Percentiles rank a stretch among this genome's conserved stretches.
phyloP scores from a whole-genome alignment of 2,329 filamentous ascomycete genomes.

The Trichoderma koningiopsis region DNA sequence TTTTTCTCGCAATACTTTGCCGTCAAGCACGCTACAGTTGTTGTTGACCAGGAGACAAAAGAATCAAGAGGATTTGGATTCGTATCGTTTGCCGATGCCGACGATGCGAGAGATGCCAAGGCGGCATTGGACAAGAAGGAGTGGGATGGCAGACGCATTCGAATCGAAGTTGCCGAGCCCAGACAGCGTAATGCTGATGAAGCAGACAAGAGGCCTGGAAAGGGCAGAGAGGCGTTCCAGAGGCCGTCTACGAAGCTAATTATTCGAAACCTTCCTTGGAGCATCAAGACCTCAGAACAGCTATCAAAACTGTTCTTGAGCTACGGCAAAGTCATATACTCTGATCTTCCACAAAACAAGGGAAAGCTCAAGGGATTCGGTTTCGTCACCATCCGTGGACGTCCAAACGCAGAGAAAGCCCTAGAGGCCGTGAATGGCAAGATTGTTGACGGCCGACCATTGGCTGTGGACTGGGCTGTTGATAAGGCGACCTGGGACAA shows the following conservation, averaged over 20 bases:
- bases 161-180: conserved; percentile 84
- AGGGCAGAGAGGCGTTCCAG: conserved; percentile 53
- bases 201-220: conserved; percentile 52
- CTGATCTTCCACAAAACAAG: conserved; percentile 78
- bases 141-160: conserved; percentile 79
- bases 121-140: conserved; percentile 77
- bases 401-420: conserved; percentile 89
- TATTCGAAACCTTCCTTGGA: conserved; percentile 94
- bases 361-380: conserved; percentile 83
- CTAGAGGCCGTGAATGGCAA: conserved; percentile 86
- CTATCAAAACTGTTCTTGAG: conserved; percentile 77
- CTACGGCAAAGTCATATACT: conserved; percentile 89
- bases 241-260: conserved; percentile 78
- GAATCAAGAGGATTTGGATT: conserved; percentile 92
- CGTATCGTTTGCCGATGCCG: conserved; percentile 91
- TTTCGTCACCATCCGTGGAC: conserved; percentile 84
- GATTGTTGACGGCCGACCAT: conserved; percentile 78
- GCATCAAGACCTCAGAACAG: conserved; percentile 83
- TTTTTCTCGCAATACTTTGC: conserved; percentile 94
- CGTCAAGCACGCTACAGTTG: conserved; percentile 93
- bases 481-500: conserved; percentile 85
- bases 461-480: conserved; percentile 97
- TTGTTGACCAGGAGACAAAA: conserved; percentile 83
- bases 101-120: conserved; percentile 82
- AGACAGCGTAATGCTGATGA: conserved; percentile 65